Evolutionary conservation across 768 basidiomycete genomes (phyloP), one percentile per base, ranked within the genome.

Genomic region (Boletellus ananiceps): DNA sequence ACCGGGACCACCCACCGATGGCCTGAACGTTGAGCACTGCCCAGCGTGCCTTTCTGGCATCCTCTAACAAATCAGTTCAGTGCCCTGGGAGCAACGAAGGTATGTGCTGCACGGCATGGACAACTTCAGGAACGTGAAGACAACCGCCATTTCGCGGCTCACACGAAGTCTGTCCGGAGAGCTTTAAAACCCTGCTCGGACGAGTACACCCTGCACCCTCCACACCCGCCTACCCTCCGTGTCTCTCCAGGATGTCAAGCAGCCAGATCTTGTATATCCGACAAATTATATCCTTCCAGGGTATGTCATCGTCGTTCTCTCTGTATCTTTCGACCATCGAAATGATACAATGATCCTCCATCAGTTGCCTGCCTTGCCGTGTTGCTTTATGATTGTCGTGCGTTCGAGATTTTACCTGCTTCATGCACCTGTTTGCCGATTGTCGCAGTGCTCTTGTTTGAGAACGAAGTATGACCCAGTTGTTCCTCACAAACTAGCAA

Each of bases 301-400:
- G 58, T 56, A 33, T 5, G 58, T 31, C 32, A 11, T 32, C 8
- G 15, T 15, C 12, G 21, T 34, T 33, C 12, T 11, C 23, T 19
- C 39, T 23, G 14, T 5, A 5, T 25, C 18, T n/a, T 31, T 15
- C 11, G 21, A 12, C 33, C 21, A 0, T 44, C 15, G 3, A 8
- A 15, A 9, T 2, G 0, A 4, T 45, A 49, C 2, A 49, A 9
- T 11, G 9, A 47, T 49, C n/a, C 11, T 12, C 27, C 5, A 34
- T 44, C 31, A 60, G 51, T 43, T 18, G 59, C 59, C 8, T 15
- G 46, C 25, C 38, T 31, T 16, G 18, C 55, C 1, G 57, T 47
- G 16, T 25, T 60, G 15, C 4, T 54, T 16, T 59, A 57, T 33
- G 57, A 59, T 48, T 54, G 50, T 37, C 2, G 57, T 60, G 23